These are phyloP conservation scores for Kazachstania psychrophila DNA, from an alignment of 805 yeast genomes.

Conservation along the genomic window DNA sequence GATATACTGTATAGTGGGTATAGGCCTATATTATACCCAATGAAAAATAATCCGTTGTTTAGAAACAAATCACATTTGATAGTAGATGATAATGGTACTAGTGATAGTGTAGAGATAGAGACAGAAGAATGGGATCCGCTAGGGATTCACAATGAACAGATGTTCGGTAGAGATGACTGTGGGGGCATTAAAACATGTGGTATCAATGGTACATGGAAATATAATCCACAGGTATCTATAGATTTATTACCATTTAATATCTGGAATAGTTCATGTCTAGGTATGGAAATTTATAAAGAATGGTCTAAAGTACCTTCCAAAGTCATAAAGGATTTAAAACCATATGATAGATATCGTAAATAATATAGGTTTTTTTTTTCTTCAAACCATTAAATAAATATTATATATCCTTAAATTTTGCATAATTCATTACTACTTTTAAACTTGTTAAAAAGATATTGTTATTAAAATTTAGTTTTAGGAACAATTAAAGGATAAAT, in stretches of 20 bases:
- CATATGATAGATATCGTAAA: slow-evolving; percentile 15
- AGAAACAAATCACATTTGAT: slow-evolving; percentile 5
- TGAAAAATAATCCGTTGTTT: slow-evolving; percentile 27
- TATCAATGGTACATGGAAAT: slow-evolving; percentile 27
- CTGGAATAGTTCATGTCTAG: slow-evolving; percentile 26
- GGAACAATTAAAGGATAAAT: too few relatives aligned
- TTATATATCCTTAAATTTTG: too few relatives aligned
- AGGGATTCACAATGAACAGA: background rate
- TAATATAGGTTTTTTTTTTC: too few relatives aligned
- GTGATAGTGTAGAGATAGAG: too few relatives aligned
- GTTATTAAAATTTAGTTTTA: too few relatives aligned
- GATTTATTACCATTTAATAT: slow-evolving; percentile 18
- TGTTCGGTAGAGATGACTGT: slow-evolving; percentile 9
- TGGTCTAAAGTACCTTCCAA: slow-evolving; percentile 24
- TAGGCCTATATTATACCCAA: slow-evolving; percentile 27
- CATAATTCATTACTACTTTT: too few relatives aligned
- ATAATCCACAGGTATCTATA: slow-evolving; percentile 19
- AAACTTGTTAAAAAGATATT: too few relatives aligned
- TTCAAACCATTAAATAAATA: background rate
- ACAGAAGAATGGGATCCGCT: too few relatives aligned
- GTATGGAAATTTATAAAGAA: slow-evolving; percentile 27
- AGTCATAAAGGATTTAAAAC: slow-evolving; percentile 19
- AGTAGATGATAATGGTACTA: background rate
- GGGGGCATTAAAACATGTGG: slow-evolving; percentile 28
- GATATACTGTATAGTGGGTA: slow-evolving; percentile 29